Conservation (phyloP, 345 rosid species). For the Passiflora organensis region DNA sequence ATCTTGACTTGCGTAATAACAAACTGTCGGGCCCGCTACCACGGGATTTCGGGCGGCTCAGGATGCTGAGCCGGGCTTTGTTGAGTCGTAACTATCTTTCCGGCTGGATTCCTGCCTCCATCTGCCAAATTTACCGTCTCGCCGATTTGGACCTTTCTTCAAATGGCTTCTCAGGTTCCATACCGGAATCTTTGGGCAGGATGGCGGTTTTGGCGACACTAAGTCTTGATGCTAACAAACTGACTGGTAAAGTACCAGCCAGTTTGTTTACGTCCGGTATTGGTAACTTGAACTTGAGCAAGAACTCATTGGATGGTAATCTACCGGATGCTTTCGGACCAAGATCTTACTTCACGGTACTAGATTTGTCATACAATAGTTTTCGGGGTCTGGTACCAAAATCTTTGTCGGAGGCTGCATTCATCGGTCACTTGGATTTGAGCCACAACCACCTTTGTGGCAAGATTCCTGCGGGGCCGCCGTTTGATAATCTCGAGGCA, state of each 20-base stretch:
- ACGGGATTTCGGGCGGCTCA: constrained; percentile 44
- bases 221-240: constrained; percentile 63
- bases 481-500: constrained; percentile 83
- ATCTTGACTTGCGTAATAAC: constrained; percentile 73
- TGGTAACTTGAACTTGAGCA: constrained; percentile 59
- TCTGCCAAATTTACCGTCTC: constrained; percentile 63
- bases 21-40: constrained; percentile 54
- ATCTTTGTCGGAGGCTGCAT: constrained; percentile 47
- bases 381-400: constrained; percentile 62
- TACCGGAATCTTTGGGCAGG: constrained; percentile 60
- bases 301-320: constrained; percentile 45
- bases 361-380: constrained; percentile 64
- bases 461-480: constrained; percentile 62
- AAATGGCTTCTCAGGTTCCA: constrained; percentile 53
- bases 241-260: constrained; percentile 54
- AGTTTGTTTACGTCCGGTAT: constrained; percentile 54
- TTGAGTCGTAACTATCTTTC: constrained; percentile 53
- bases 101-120: constrained; percentile 56
- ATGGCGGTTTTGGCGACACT: constrained; percentile 80
- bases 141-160: constrained; percentile 78
- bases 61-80: constrained; percentile 73
- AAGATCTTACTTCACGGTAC: constrained; percentile 61
- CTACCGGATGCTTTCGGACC: constrained; percentile 72
- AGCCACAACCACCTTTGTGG: constrained; percentile 90
- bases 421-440: constrained; percentile 75